A percentile compares a stretch with the other conserved stretches of the same genome.
phyloP scores from a whole-genome alignment of 768 basidiomycete genomes.

The Trametes cingulata region DNA sequence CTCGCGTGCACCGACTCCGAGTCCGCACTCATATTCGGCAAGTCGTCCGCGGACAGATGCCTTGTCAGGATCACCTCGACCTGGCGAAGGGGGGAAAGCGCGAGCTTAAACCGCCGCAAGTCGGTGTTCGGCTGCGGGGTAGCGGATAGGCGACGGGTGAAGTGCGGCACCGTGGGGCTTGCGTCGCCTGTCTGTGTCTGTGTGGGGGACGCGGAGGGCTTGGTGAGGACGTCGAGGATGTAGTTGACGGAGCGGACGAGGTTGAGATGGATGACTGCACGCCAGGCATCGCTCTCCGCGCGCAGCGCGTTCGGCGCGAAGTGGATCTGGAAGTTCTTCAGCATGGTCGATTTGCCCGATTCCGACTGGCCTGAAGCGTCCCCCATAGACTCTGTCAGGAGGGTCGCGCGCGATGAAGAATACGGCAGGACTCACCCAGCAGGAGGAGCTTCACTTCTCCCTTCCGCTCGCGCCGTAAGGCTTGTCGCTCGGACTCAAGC shows the following conservation, averaged over 20 bases:
- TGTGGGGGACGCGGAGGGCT: slow-evolving; percentile 19
- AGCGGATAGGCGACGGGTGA: slow-evolving; percentile 14
- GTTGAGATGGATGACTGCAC: slow-evolving; percentile 67
- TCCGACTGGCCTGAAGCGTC: slow-evolving; percentile 56
- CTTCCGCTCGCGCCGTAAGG: slow-evolving; percentile 37
- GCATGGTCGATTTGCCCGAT: slow-evolving; percentile 65
- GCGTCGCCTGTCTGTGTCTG: not conserved
- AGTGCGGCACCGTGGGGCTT: slow-evolving; percentile 1
- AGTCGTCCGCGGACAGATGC: slow-evolving; percentile 39
- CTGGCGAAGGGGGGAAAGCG: slow-evolving; percentile 54
- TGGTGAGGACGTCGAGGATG: slow-evolving; percentile 43
- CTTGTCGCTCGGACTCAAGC: slow-evolving; percentile 48
- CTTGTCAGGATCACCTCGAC: slow-evolving; percentile 53
- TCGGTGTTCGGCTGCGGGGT: slow-evolving; percentile 28
- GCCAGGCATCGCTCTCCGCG: slow-evolving; percentile 59
- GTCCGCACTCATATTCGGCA: slow-evolving; percentile 15
- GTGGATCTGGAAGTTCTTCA: slow-evolving; percentile 66
- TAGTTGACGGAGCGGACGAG: slow-evolving; percentile 56
- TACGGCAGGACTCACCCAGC: slow-evolving; percentile 44
- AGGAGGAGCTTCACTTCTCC: slow-evolving; percentile 53
- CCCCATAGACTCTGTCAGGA: too few relatives aligned
- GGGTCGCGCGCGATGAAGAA: too few relatives aligned
- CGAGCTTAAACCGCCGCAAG: slow-evolving; percentile 47
- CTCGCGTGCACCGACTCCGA: slow-evolving; percentile 33
- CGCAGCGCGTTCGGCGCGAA: slow-evolving; percentile 61